Evolutionary conservation across 441 rosid genomes (phyloP).

Genomic region (Breynia disticha): DNA sequence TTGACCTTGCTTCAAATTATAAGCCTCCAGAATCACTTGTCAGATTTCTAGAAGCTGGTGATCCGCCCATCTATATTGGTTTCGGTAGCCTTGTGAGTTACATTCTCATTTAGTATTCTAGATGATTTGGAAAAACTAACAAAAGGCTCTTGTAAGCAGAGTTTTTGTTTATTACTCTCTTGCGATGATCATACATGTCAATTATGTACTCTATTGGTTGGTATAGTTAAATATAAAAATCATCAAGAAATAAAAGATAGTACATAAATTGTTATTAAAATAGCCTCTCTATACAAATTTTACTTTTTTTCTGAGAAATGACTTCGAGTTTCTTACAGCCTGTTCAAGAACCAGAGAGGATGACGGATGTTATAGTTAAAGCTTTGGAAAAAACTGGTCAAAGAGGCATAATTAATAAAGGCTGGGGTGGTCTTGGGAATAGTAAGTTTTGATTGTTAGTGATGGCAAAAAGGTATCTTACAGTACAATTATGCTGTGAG

Average conservation of each 20-base stretch:
- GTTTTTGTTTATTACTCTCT: too few relatives aligned
- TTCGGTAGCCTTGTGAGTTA: constrained; percentile 55
- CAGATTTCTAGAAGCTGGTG: constrained; percentile 32
- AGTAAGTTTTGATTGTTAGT: constrained; percentile 32
- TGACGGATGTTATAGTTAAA: constrained; percentile 71
- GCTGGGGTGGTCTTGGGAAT: constrained; percentile 95
- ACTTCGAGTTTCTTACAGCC: constrained; percentile 26
- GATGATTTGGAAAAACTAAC: too few relatives aligned
- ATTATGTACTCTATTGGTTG: too few relatives aligned
- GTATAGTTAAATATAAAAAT: too few relatives aligned
- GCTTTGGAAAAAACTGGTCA: constrained; percentile 72
- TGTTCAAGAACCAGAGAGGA: constrained; percentile 71
- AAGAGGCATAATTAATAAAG: constrained; percentile 90
- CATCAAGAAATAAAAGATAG: too few relatives aligned
- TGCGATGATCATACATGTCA: too few relatives aligned
- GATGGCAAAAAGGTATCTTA: too few relatives aligned
- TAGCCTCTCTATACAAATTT: too few relatives aligned
- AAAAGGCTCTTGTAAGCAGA: too few relatives aligned
- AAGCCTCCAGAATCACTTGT: constrained; percentile 38
- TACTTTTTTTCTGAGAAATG: background rate
- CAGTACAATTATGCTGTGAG: too few relatives aligned
- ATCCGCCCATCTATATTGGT: constrained; percentile 45
- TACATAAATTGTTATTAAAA: too few relatives aligned
- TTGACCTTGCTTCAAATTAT: constrained; percentile 45
- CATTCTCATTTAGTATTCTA: too few relatives aligned